phyloP scores from a whole-genome alignment of 495 filamentous ascomycete species.

The Tuber borchii region DNA sequence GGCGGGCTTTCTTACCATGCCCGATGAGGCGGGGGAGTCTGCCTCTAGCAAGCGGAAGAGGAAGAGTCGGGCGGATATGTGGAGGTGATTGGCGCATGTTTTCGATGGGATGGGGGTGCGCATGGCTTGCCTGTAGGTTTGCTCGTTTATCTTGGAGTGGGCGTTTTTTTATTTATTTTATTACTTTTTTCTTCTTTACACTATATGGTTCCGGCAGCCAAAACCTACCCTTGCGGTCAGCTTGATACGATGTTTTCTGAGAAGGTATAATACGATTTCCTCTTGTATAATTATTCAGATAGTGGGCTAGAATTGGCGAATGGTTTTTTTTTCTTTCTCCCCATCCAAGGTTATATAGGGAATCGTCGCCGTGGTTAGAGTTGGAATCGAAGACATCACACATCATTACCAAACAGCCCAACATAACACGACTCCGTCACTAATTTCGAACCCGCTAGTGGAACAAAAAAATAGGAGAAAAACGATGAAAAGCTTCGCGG shows the following conservation, averaged over 20 bases:
- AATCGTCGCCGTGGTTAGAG: too few relatives aligned
- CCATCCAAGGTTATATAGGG: too few relatives aligned
- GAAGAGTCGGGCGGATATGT: conserved; percentile 35
- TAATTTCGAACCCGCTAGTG: too few relatives aligned
- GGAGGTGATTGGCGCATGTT: conserved; percentile 30
- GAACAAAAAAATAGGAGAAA: too few relatives aligned
- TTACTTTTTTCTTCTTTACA: conserved; percentile 3
- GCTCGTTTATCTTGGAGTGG: conserved; percentile 9
- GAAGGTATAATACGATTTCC: neutral
- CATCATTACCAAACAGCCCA: too few relatives aligned
- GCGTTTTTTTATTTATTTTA: conserved; percentile 16
- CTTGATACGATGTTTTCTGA: neutral
- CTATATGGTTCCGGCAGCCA: neutral
- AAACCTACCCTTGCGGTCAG: neutral
- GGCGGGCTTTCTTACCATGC: conserved; percentile 18
- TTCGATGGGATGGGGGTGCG: conserved; percentile 7
- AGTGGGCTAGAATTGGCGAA: neutral
- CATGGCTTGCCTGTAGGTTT: neutral
- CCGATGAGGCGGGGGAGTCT: conserved; percentile 18
- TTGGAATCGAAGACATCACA: too few relatives aligned
- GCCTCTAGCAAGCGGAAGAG: conserved; percentile 6
- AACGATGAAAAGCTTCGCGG: too few relatives aligned
- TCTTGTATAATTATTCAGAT: neutral
- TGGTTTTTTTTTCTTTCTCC: neutral
- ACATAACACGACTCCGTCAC: too few relatives aligned